Percentiles rank a stretch among this genome's conserved stretches.
phyloP scores from a whole-genome alignment of 1,284 basidiomycete species.

The Termitomyces sp. region DNA sequence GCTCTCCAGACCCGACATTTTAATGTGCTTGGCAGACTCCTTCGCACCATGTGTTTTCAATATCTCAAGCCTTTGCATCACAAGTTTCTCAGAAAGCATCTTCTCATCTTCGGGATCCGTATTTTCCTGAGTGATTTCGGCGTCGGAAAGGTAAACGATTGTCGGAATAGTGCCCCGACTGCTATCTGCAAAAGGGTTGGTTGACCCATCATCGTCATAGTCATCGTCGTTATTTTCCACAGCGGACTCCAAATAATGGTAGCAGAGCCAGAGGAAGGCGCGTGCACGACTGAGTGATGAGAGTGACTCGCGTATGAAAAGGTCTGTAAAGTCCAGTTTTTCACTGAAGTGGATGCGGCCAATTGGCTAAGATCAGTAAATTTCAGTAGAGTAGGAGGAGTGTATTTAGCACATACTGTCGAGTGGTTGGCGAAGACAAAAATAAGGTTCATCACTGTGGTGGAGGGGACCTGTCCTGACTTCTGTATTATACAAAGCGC shows the following conservation, averaged over 20 bases:
- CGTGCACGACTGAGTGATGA: slow-evolving; percentile 60
- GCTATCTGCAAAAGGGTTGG: slow-evolving; percentile 56
- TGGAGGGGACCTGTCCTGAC: slow-evolving; percentile 49
- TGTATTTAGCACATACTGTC: slow-evolving; percentile 33
- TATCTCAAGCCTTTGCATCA: slow-evolving; percentile 35
- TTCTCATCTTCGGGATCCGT: slow-evolving; percentile 41
- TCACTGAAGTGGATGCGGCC: slow-evolving; percentile 53
- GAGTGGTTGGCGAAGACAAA: slow-evolving; percentile 57
- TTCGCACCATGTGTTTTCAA: slow-evolving; percentile 35
- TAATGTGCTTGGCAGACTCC: slow-evolving; percentile 26
- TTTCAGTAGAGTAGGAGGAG: slow-evolving; percentile 5
- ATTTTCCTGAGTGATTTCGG: slow-evolving; percentile 48
- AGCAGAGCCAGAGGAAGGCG: slow-evolving; percentile 63
- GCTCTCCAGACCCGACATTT: slow-evolving; percentile 17
- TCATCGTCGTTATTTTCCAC: slow-evolving; percentile 32
- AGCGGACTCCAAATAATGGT: slow-evolving; percentile 51
- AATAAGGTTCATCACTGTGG: slow-evolving; percentile 57
- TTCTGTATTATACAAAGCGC: slow-evolving; percentile 31
- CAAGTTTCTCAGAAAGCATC: slow-evolving; percentile 30
- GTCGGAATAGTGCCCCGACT: slow-evolving; percentile 39
- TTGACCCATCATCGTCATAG: slow-evolving; percentile 31
- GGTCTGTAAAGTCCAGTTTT: slow-evolving; percentile 55
- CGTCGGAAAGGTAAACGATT: slow-evolving; percentile 36
- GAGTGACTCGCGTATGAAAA: slow-evolving; percentile 58
- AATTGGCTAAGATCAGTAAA: slow-evolving; percentile 38